These are phyloP conservation scores for Xylaria telfairii DNA, from an alignment of 495 filamentous ascomycete genomes.

Conservation along the genomic window DNA sequence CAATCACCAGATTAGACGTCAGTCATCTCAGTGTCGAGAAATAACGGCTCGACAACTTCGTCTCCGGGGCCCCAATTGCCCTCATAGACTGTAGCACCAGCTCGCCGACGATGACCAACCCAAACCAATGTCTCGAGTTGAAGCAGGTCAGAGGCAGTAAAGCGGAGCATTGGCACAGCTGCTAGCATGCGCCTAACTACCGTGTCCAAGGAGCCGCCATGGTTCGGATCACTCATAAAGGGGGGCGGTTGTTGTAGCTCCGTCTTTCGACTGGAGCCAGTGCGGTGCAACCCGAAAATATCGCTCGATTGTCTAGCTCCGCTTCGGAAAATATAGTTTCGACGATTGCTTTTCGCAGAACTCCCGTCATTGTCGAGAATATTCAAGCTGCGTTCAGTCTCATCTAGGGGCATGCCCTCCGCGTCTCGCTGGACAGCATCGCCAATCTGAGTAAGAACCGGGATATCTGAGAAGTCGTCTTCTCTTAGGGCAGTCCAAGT, in stretches of 20 bases:
- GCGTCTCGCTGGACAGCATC: slow-evolving; percentile 74
- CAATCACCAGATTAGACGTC: slow-evolving; percentile 44
- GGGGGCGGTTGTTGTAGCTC: slow-evolving; percentile 77
- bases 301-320: slow-evolving; percentile 40
- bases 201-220: slow-evolving; percentile 78
- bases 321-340: slow-evolving; percentile 33
- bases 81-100: slow-evolving; percentile 90
- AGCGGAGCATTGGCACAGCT: slow-evolving; percentile 73
- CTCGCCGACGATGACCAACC: slow-evolving; percentile 73
- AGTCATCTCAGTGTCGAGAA: slow-evolving; percentile 55
- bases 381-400: slow-evolving; percentile 45
- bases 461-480: slow-evolving; percentile 85
- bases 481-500: slow-evolving; percentile 87
- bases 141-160: slow-evolving; percentile 75
- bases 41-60: slow-evolving; percentile 30
- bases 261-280: slow-evolving; percentile 49
- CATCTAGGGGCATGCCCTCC: slow-evolving; percentile 65
- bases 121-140: slow-evolving; percentile 72
- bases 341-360: slow-evolving; percentile 22
- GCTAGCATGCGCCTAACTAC: slow-evolving; percentile 89
- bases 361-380: slow-evolving; percentile 38
- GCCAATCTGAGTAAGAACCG: slow-evolving; percentile 79
- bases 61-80: slow-evolving; percentile 86
- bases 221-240: slow-evolving; percentile 80
- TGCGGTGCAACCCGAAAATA: slow-evolving; percentile 56